A percentile compares a stretch with the other conserved stretches of the same genome.
phyloP scores from a whole-genome alignment of 202 grass and related monocot species.

The Alloteropsis angusta region DNA sequence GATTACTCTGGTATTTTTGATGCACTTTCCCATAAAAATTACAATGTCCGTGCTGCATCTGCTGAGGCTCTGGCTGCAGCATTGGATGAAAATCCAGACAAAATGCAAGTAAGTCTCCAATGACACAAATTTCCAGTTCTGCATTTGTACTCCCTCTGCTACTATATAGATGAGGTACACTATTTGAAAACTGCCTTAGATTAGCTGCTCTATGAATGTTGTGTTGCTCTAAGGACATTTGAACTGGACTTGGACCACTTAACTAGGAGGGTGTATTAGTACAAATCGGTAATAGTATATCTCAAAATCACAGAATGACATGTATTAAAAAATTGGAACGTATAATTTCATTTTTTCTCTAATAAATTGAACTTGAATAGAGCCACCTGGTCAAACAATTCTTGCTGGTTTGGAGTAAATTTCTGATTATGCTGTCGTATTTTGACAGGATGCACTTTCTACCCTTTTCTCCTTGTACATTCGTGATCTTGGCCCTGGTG shows the following conservation, averaged over 20 bases:
- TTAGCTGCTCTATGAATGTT: neutral
- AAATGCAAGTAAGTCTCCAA: slow-evolving; percentile 66
- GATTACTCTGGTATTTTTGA: slow-evolving; percentile 85
- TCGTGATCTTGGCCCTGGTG: slow-evolving; percentile 57
- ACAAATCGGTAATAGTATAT: neutral
- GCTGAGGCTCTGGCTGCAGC: slow-evolving; percentile 91
- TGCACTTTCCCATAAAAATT: slow-evolving; percentile 79
- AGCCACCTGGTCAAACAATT: slow-evolving; percentile 1
- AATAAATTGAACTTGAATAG: neutral
- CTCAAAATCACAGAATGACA: neutral
- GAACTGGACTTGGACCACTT: neutral
- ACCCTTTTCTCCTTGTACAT: slow-evolving; percentile 78
- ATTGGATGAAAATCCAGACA: slow-evolving; percentile 79
- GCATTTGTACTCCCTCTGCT: neutral
- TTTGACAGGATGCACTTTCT: slow-evolving; percentile 79
- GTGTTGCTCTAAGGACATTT: neutral
- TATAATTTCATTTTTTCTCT: neutral
- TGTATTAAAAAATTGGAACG: neutral
- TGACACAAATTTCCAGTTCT: neutral
- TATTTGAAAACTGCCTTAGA: neutral
- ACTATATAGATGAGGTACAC: neutral
- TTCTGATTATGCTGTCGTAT: neutral
- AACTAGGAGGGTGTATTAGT: neutral
- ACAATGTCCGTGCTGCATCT: slow-evolving; percentile 78
- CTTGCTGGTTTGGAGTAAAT: neutral